phyloP scores from a whole-genome alignment of 2,329 filamentous ascomycete species.

The Helotiales sp. region DNA sequence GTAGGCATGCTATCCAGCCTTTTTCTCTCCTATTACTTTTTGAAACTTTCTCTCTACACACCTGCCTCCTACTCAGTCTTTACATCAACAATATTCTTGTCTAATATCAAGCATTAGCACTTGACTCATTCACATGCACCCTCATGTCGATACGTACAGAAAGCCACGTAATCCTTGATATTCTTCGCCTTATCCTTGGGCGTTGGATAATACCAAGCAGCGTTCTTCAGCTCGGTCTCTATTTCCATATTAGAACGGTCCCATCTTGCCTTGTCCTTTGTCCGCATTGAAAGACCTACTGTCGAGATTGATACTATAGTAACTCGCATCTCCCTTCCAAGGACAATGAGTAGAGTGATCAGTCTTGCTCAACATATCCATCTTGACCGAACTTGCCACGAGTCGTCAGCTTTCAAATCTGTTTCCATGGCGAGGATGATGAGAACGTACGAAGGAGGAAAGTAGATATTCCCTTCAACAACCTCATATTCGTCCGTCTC shows the following conservation, averaged over 20 bases:
- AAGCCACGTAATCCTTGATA: constrained; percentile 47
- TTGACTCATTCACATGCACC: not conserved
- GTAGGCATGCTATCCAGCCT: too few species aligned
- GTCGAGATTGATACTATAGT: constrained; percentile 47
- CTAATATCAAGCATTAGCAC: not conserved
- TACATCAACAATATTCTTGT: not conserved
- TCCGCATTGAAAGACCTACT: constrained; percentile 21
- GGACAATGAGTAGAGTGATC: constrained; percentile 43
- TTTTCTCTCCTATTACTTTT: too few species aligned
- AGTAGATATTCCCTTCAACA: constrained; percentile 50
- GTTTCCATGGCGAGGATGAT: too few species aligned
- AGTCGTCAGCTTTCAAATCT: not conserved
- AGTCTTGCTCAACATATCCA: constrained; percentile 41
- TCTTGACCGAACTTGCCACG: constrained; percentile 38
- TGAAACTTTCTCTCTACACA: not conserved
- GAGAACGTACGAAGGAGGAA: constrained; percentile 36
- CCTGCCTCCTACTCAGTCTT: not conserved
- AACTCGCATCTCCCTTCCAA: constrained; percentile 48
- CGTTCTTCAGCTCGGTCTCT: constrained; percentile 43
- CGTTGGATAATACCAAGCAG: constrained; percentile 47
- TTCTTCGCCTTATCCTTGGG: constrained; percentile 41
- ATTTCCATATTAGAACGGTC: not conserved
- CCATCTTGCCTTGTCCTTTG: not conserved
- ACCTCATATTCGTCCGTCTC: constrained; percentile 46
- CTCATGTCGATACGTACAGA: constrained; percentile 39